A percentile compares a stretch with the other conserved stretches of the same genome.
Conservation (phyloP, 2,329 filamentous ascomycete species). For the Hysterium pulicare region DNA sequence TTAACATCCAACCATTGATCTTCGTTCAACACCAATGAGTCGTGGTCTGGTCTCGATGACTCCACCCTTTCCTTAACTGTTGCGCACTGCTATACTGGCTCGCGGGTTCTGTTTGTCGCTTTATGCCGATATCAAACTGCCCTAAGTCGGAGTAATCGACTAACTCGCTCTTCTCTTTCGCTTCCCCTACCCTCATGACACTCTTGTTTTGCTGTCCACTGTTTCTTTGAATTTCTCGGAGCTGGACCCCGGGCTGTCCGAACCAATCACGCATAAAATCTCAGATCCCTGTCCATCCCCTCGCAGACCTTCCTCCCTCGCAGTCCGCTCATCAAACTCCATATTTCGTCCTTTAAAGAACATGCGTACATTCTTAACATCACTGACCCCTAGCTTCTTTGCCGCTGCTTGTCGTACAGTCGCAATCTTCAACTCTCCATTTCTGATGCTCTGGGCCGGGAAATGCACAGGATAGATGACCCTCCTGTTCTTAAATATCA, state of each 20-base stretch:
- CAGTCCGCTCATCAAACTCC: slow-evolving; percentile 58
- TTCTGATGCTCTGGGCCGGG: slow-evolving; percentile 70
- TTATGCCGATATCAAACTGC: too few relatives aligned
- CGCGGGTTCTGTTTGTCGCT: too few relatives aligned
- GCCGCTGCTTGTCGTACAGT: slow-evolving; percentile 67
- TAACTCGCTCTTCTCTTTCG: too few relatives aligned
- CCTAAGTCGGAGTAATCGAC: too few relatives aligned
- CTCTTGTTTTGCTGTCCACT: too few relatives aligned
- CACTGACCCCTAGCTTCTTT: slow-evolving; percentile 61
- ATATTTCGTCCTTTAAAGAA: slow-evolving; percentile 71
- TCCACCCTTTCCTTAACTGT: slow-evolving; percentile 14
- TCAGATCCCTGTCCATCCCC: slow-evolving; percentile 58
- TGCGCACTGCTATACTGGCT: slow-evolving; percentile 14
- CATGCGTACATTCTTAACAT: slow-evolving; percentile 59
- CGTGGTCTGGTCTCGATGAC: slow-evolving; percentile 14
- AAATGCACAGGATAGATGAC: slow-evolving; percentile 68
- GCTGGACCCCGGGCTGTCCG: slow-evolving; percentile 44
- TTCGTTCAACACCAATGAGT: slow-evolving; percentile 18
- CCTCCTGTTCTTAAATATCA: slow-evolving; percentile 66
- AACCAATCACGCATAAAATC: slow-evolving; percentile 57
- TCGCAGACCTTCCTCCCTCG: slow-evolving; percentile 57
- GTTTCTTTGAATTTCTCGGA: too few relatives aligned
- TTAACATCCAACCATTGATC: slow-evolving; percentile 69
- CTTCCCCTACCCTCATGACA: too few relatives aligned
- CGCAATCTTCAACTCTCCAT: slow-evolving; percentile 65